Evolutionary conservation across 2,329 filamentous ascomycete genomes (phyloP), one percentile per base, ranked within the genome.

Genomic region (Colletotrichum sp.): DNA sequence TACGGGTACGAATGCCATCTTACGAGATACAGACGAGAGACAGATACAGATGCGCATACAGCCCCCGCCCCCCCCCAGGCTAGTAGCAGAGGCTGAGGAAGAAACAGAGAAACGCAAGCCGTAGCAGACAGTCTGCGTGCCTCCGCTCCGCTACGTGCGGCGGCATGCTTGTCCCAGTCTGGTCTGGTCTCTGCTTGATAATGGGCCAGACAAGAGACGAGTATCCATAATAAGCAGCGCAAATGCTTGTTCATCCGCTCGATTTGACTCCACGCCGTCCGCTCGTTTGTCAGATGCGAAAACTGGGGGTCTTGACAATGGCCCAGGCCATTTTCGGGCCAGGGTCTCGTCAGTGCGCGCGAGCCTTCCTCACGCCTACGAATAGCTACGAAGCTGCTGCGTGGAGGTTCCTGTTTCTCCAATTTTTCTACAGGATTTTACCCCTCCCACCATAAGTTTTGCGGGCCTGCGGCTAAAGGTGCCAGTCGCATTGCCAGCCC

Each of bases 241-340:
- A 62, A 76, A 76, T 76, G 74, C 74, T 76, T 76, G 74, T 73
- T 73, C 70, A 65, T 73, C 74, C 74, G 74, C 70, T 73, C 74
- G 71, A 73, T 76, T 68, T 16, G 44, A 76, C 74, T 74, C 70
- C 64, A 76, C 64, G 74, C 59, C 70, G 64, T 72, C 63, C 73
- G 59, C 64, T 72, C 28, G 70, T 69, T 76, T 76, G 74, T 76
- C 71, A 76, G 74, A 76, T 76, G 74, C 59, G 49, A 73, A 76
- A 69, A 76, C 64, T 52, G 74, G 74, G 64, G 70, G 68, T 65
- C 66, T 69, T 28, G 36, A 60, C 59, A 64, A 63, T 65, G 64
- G 73, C 70, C 70, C 73, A 76, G 73, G 69, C 68, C 69, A 76
- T 68, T 63, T 63, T 26, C 57, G 32, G 24, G 69, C 73, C 70